phyloP scores from a whole-genome alignment of 305 asterid species.

The Fraxinus floribunda region DNA sequence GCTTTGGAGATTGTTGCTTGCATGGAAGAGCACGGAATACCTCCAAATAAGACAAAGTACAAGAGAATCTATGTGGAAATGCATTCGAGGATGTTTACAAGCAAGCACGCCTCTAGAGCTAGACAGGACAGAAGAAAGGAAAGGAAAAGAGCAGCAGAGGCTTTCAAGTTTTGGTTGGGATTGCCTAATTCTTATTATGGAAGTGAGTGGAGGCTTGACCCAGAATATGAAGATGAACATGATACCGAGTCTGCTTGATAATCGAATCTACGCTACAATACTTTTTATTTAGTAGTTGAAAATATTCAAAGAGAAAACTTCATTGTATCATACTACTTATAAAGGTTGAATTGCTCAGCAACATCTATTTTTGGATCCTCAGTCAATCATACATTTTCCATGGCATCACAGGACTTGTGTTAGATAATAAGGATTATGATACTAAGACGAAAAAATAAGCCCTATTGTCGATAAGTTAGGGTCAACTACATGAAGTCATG shows the following conservation, averaged over 20 bases:
- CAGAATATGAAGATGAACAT: slow-evolving; percentile 47
- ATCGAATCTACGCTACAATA: slow-evolving; percentile 17
- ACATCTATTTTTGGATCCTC: neutral
- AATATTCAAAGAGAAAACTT: neutral
- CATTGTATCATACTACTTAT: neutral
- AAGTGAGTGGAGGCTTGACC: slow-evolving; percentile 77
- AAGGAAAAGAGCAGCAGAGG: slow-evolving; percentile 93
- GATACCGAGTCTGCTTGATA: slow-evolving; percentile 20
- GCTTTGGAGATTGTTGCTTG: slow-evolving; percentile 92
- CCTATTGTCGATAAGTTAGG: neutral
- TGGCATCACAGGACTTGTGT: neutral
- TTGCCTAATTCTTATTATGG: slow-evolving; percentile 85
- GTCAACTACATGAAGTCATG: neutral
- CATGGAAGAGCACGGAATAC: slow-evolving; percentile 82
- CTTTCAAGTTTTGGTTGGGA: slow-evolving; percentile 97
- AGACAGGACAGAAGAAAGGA: slow-evolving; percentile 81
- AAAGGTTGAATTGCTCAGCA: neutral
- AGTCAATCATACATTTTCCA: neutral
- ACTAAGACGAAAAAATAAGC: neutral
- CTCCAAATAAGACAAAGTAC: slow-evolving; percentile 85
- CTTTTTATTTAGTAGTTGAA: slow-evolving; percentile 14
- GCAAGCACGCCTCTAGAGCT: slow-evolving; percentile 95
- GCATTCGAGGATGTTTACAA: slow-evolving; percentile 99
- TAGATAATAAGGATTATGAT: neutral
- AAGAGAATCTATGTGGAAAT: slow-evolving; percentile 90